A percentile compares a stretch with the other conserved stretches of the same genome.
Conservation (phyloP, 2,329 filamentous ascomycete genomes). For the Madurella mycetomatis region DNA sequence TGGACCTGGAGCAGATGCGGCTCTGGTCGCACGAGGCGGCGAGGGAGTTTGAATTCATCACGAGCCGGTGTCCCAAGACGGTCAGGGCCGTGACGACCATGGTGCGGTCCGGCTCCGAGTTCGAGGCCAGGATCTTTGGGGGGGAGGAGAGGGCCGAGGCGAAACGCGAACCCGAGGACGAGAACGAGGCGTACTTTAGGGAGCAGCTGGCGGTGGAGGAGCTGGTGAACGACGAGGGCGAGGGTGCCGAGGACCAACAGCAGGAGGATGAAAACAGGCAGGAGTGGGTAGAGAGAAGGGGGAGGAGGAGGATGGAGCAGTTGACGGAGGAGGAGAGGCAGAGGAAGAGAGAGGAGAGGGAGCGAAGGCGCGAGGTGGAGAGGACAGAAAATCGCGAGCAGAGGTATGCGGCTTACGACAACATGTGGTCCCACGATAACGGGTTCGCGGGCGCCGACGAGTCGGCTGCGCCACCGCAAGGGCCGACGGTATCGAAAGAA, state of each 20-base stretch:
- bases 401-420: background rate
- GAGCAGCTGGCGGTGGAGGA: background rate
- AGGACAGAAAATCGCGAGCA: background rate
- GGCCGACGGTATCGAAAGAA: conserved; percentile 8
- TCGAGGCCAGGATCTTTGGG: conserved; percentile 19
- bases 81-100: conserved; percentile 26
- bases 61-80: conserved; percentile 37
- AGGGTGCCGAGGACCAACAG: background rate
- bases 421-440: background rate
- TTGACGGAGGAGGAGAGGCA: background rate
- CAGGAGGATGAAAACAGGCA: background rate
- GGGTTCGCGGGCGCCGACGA: background rate
- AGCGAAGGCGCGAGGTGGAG: background rate
- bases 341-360: background rate
- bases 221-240: background rate
- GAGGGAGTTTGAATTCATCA: conserved; percentile 36
- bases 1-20: conserved; percentile 44
- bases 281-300: background rate
- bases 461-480: background rate
- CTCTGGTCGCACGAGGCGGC: conserved; percentile 46
- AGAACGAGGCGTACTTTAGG: background rate
- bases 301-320: background rate
- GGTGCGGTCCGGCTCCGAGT: conserved; percentile 8
- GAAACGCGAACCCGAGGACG: background rate
- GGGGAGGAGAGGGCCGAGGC: background rate